phyloP scores from a whole-genome alignment of 2,329 filamentous ascomycete genomes.

The Cytospora mali region DNA sequence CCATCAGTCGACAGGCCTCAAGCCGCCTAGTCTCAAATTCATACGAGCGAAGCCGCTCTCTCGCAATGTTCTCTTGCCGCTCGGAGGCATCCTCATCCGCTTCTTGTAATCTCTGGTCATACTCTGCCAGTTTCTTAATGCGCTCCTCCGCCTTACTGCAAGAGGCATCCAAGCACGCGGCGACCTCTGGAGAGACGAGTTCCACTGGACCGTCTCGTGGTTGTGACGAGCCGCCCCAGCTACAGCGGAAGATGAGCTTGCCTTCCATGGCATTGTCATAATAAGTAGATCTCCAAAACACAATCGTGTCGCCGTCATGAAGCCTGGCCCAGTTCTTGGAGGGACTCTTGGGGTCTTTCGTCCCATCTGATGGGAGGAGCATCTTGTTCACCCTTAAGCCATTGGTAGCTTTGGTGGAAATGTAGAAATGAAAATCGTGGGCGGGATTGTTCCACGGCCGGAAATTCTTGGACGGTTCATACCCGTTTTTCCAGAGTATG shows the following conservation, averaged over 20 bases:
- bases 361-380: constrained; percentile 60
- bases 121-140: constrained; percentile 44
- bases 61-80: constrained; percentile 45
- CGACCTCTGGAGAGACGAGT: constrained; percentile 43
- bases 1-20: constrained; percentile 48
- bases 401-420: constrained; percentile 76
- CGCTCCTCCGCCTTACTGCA: constrained; percentile 50
- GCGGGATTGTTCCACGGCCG: constrained; percentile 55
- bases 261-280: constrained; percentile 41
- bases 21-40: constrained; percentile 52
- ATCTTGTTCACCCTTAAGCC: constrained; percentile 79
- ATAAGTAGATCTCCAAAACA: constrained; percentile 63
- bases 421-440: constrained; percentile 67
- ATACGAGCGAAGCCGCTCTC: constrained; percentile 53
- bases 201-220: constrained; percentile 38
- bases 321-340: constrained; percentile 69
- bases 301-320: constrained; percentile 75
- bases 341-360: constrained; percentile 55
- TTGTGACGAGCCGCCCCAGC: constrained; percentile 57
- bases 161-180: constrained; percentile 51
- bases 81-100: constrained; percentile 49
- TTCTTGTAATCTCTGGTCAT: constrained; percentile 45
- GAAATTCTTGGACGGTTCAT: constrained; percentile 59
- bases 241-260: constrained; percentile 55
- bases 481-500: constrained; percentile 70